Conservation (phyloP, 306 rosid genomes). For the Gillenia trifoliata region DNA sequence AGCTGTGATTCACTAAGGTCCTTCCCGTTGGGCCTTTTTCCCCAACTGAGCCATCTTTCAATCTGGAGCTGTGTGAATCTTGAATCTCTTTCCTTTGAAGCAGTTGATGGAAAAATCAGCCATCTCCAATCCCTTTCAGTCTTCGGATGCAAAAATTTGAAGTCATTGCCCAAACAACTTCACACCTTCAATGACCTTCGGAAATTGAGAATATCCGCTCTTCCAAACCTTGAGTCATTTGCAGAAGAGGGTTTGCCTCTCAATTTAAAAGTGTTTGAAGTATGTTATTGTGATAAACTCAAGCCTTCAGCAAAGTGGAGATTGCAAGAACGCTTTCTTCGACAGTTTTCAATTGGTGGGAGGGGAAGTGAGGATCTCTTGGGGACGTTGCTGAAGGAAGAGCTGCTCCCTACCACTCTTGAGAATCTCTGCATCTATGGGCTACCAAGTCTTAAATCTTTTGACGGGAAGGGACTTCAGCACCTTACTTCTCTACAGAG, state of each 20-base stretch:
- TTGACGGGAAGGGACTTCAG: neutral
- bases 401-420: neutral
- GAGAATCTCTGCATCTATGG: neutral
- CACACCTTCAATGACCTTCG: neutral
- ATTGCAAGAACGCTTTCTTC: neutral
- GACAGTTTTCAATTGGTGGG: neutral
- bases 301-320: neutral
- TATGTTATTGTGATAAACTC: neutral
- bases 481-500: neutral
- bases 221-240: neutral
- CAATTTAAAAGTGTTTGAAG: neutral
- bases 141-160: neutral
- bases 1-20: neutral
- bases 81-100: conserved; percentile 20
- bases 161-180: neutral
- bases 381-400: neutral
- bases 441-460: neutral
- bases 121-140: neutral
- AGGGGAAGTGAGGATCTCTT: neutral
- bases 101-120: neutral
- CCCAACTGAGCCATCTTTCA: neutral
- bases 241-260: neutral
- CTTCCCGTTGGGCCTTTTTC: neutral
- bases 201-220: neutral
- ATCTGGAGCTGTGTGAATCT: neutral